phyloP scores from a whole-genome alignment of 2,329 filamentous ascomycete genomes.

The Leptographium wingfieldii region DNA sequence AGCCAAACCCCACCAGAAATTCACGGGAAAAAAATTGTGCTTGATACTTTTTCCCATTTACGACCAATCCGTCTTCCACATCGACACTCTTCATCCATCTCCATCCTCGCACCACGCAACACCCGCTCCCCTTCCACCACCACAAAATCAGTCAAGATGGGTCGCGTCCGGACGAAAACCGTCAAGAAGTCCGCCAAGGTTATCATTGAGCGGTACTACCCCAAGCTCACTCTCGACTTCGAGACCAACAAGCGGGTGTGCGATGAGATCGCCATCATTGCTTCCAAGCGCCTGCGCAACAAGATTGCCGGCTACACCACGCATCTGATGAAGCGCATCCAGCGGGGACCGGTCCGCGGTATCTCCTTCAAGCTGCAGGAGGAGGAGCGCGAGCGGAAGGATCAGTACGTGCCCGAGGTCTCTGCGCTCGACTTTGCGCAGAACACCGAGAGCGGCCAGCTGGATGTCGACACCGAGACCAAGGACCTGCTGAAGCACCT shows the following conservation, averaged over 20 bases:
- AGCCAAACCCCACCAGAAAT: constrained; percentile 1
- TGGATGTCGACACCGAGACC: constrained; percentile 94
- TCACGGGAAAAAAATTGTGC: not conserved
- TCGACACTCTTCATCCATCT: not conserved
- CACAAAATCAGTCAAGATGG: constrained; percentile 43
- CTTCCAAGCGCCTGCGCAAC: constrained; percentile 97
- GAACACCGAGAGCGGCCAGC: constrained; percentile 81
- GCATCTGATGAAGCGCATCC: constrained; percentile 99
- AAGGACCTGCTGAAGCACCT: constrained; percentile 99
- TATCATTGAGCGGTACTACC: constrained; percentile 98
- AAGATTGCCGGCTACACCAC: constrained; percentile 99
- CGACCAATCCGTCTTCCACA: not conserved
- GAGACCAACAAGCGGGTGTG: constrained; percentile 85
- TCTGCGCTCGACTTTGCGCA: constrained; percentile 97
- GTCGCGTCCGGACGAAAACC: constrained; percentile 59
- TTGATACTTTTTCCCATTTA: not conserved
- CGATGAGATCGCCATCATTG: constrained; percentile 99
- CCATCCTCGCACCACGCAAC: constrained; percentile 3
- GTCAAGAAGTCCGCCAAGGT: constrained; percentile 85
- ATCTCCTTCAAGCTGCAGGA: constrained; percentile 99
- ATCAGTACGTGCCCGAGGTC: constrained; percentile 99
- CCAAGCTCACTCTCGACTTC: constrained; percentile 97
- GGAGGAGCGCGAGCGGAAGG: constrained; percentile 99
- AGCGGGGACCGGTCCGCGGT: constrained; percentile 96
- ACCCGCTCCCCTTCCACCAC: constrained; percentile 17